A percentile compares a stretch with the other conserved stretches of the same genome.
Evolutionary conservation across 2,329 filamentous ascomycete genomes (phyloP).

Genomic region (Colletotrichum limetticola): DNA sequence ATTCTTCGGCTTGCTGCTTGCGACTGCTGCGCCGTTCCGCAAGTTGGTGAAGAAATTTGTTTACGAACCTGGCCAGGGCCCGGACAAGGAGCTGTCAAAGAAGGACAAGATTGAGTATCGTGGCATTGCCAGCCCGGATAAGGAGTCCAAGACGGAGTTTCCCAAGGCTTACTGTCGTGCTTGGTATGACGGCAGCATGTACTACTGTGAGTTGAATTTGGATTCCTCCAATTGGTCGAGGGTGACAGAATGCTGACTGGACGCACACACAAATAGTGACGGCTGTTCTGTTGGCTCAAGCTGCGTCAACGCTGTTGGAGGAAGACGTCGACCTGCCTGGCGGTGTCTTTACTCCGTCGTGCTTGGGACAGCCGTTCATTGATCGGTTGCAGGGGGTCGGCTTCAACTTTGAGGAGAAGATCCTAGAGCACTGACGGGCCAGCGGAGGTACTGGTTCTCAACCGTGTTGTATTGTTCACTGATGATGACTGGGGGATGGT

Average conservation of each 20-base stretch:
- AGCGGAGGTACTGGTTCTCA: not conserved
- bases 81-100: conserved; percentile 61
- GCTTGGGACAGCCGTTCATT: conserved; percentile 73
- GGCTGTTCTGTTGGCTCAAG: conserved; percentile 71
- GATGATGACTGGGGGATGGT: not conserved
- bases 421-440: conserved; percentile 45
- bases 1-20: conserved; percentile 55
- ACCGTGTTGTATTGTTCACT: conserved; percentile 19
- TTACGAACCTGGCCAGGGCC: conserved; percentile 66
- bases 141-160: conserved; percentile 45
- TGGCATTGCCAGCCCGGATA: conserved; percentile 72
- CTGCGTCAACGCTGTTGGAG: conserved; percentile 72
- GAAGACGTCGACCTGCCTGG: conserved; percentile 70
- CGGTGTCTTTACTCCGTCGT: conserved; percentile 78
- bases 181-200: conserved; percentile 70
- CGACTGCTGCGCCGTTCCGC: conserved; percentile 57
- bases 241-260: not conserved
- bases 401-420: conserved; percentile 69
- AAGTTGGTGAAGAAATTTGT: conserved; percentile 55
- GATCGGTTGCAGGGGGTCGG: conserved; percentile 71
- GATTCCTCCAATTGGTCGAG: not conserved
- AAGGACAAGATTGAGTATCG: conserved; percentile 72
- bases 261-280: conserved; percentile 62
- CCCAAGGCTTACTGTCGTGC: conserved; percentile 67
- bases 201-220: conserved; percentile 69